Conservation (phyloP, 306 rosid species). For the Cicer judaicum region DNA sequence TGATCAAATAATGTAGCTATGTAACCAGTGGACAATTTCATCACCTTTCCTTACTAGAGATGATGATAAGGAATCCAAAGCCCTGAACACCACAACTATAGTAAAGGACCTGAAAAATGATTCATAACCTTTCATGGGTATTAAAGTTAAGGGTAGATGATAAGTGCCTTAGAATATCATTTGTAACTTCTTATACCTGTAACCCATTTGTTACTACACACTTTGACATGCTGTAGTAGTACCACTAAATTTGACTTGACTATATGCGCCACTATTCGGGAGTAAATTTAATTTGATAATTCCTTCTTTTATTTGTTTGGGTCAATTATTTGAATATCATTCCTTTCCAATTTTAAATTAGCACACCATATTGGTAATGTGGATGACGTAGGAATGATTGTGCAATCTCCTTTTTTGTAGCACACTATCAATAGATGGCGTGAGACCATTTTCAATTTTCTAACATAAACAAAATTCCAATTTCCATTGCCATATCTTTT, state of each 20-base stretch:
- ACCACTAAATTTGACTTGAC: too few species aligned
- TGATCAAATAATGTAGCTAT: too few species aligned
- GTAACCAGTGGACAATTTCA: too few species aligned
- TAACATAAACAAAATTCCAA: neutral
- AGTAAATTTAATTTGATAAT: too few species aligned
- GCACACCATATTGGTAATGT: constrained; percentile 13
- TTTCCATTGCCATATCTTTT: too few species aligned
- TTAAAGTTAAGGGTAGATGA: constrained; percentile 20
- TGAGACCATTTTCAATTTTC: neutral
- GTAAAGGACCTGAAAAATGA: too few species aligned
- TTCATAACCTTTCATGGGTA: too few species aligned
- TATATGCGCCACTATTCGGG: neutral
- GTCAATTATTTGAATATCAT: neutral
- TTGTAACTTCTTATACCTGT: neutral
- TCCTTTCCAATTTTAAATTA: neutral
- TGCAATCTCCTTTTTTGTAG: constrained; percentile 27
- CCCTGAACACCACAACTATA: too few species aligned
- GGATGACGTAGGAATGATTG: constrained; percentile 32
- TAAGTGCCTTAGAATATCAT: constrained; percentile 32
- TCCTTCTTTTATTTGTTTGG: too few species aligned
- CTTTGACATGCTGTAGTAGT: neutral
- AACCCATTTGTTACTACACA: neutral
- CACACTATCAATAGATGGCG: constrained; percentile 34
- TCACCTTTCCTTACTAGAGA: too few species aligned
- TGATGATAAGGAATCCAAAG: too few species aligned